Evolutionary conservation across 495 filamentous ascomycete species (phyloP).

Genomic region (Cairneyella variabilis): DNA sequence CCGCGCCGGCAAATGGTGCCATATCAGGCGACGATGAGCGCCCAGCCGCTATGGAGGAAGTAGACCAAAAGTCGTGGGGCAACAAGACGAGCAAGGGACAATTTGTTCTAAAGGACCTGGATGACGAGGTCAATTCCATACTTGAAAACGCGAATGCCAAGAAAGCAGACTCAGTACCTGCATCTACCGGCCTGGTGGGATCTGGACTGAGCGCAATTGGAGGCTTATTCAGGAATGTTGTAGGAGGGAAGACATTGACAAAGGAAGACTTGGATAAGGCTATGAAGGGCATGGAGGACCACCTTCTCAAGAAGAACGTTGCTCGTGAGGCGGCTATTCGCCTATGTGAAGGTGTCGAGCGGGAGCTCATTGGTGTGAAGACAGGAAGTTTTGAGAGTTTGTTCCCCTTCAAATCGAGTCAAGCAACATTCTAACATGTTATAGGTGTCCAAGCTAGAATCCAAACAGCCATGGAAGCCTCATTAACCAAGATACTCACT

Average conservation of each 20-base stretch:
- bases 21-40: conserved; percentile 40
- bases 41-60: conserved; percentile 57
- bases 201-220: conserved; percentile 75
- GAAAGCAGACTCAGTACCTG: conserved; percentile 23
- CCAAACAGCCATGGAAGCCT: conserved; percentile 79
- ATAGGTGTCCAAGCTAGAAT: conserved; percentile 73
- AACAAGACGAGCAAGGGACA: conserved; percentile 80
- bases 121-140: conserved; percentile 89
- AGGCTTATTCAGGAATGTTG: conserved; percentile 86
- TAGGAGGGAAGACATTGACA: conserved; percentile 88
- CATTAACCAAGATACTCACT: conserved; percentile 89
- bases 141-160: conserved; percentile 48
- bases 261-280: conserved; percentile 85
- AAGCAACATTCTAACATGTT: not conserved
- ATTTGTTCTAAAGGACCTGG: conserved; percentile 90
- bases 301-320: conserved; percentile 93
- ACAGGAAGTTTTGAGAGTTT: conserved; percentile 86
- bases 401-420: conserved; percentile 19
- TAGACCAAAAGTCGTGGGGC: conserved; percentile 78
- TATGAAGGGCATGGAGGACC: conserved; percentile 92
- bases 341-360: conserved; percentile 85
- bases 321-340: conserved; percentile 90
- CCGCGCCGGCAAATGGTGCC: conserved; percentile 54
- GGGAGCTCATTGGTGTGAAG: conserved; percentile 84
- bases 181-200: conserved; percentile 62